Evolutionary conservation across 2,329 filamentous ascomycete genomes (phyloP).

Genomic region (Fusarium compactum): DNA sequence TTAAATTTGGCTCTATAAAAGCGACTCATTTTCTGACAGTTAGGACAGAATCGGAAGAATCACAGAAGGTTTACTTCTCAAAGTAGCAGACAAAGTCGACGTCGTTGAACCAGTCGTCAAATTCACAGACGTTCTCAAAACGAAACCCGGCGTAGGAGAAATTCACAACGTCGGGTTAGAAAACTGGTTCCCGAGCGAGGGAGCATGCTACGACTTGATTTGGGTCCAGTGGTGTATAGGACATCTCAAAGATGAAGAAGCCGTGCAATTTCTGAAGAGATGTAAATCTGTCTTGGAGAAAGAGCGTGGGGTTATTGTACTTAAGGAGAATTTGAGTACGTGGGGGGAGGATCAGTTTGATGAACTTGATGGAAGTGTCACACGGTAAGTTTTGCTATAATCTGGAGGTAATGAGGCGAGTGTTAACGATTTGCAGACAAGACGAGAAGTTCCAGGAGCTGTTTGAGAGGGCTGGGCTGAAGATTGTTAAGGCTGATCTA

Average conservation of each 20-base stretch:
- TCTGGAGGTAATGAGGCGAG: not conserved
- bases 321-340: slow-evolving; percentile 76
- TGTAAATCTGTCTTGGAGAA: slow-evolving; percentile 61
- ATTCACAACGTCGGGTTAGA: slow-evolving; percentile 82
- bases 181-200: slow-evolving; percentile 68
- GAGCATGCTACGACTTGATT: slow-evolving; percentile 77
- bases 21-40: not conserved
- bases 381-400: slow-evolving; percentile 60
- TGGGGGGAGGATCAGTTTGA: slow-evolving; percentile 77
- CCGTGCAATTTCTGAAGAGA: slow-evolving; percentile 74
- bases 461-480: slow-evolving; percentile 77
- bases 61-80: slow-evolving; percentile 79
- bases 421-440: slow-evolving; percentile 48
- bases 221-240: slow-evolving; percentile 94
- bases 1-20: not conserved
- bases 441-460: slow-evolving; percentile 78
- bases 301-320: slow-evolving; percentile 49
- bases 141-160: slow-evolving; percentile 67
- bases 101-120: slow-evolving; percentile 87
- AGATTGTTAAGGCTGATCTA: slow-evolving; percentile 75
- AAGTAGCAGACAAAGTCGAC: slow-evolving; percentile 78
- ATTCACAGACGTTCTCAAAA: slow-evolving; percentile 75
- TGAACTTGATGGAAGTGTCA: slow-evolving; percentile 80
- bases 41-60: slow-evolving; percentile 80
- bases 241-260: slow-evolving; percentile 80